Evolutionary conservation across 345 rosid species (phyloP).

Genomic region (Pugionium dolabratum): DNA sequence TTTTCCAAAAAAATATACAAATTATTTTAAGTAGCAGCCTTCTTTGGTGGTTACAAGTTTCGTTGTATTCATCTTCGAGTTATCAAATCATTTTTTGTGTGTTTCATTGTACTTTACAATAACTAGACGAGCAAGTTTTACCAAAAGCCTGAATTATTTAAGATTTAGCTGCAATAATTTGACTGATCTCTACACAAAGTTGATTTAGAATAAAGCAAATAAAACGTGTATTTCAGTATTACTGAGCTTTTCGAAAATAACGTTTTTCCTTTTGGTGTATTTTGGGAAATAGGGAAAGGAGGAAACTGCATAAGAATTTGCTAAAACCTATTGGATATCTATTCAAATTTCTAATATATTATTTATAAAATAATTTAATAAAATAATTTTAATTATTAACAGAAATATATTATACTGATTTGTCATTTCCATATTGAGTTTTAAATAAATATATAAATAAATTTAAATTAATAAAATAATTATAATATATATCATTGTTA

Average conservation of each 20-base stretch:
- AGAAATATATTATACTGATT: no score
- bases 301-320: background rate
- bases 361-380: no score
- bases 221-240: background rate
- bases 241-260: background rate
- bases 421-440: no score
- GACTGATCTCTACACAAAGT: conserved; percentile 4
- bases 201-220: conserved; percentile 6
- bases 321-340: background rate
- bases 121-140: background rate
- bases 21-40: conserved; percentile 17
- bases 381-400: no score
- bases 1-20: no score
- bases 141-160: conserved; percentile 21
- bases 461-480: no score
- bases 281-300: background rate
- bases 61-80: conserved; percentile 13
- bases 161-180: conserved; percentile 2
- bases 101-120: background rate
- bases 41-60: conserved; percentile 22
- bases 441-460: no score
- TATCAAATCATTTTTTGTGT: conserved; percentile 8
- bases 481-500: no score
- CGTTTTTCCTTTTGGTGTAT: background rate
- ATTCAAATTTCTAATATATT: no score